Conservation (phyloP, 495 filamentous ascomycete genomes). For the Penicillium bialowiezense region DNA sequence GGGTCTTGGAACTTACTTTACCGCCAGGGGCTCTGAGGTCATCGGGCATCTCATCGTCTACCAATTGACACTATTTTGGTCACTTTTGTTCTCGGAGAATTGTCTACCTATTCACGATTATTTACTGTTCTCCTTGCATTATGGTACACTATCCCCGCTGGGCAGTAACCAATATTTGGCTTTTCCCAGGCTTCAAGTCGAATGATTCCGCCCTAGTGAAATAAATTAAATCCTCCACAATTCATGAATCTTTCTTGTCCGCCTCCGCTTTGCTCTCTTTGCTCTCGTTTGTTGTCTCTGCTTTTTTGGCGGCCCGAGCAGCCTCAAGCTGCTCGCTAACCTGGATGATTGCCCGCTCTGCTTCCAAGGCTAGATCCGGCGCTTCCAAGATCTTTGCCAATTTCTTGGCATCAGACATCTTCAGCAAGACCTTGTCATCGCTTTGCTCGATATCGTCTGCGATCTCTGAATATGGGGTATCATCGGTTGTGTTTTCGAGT, state of each 20-base stretch:
- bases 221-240: background rate
- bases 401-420: constrained; percentile 53
- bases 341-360: constrained; percentile 86
- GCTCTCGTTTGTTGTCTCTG: constrained; percentile 3
- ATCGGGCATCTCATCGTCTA: constrained; percentile 2
- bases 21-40: constrained; percentile 23
- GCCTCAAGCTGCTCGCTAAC: constrained; percentile 66
- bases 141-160: background rate
- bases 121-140: background rate
- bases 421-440: constrained; percentile 58
- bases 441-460: constrained; percentile 43
- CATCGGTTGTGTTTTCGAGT: constrained; percentile 15
- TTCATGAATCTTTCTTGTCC: constrained; percentile 28
- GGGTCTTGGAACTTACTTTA: constrained; percentile 10
- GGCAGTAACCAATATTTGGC: background rate
- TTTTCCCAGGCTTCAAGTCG: background rate
- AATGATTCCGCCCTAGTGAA: background rate
- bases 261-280: too few species aligned
- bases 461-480: constrained; percentile 30
- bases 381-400: constrained; percentile 71
- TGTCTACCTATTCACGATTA: background rate
- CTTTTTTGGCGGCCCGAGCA: constrained; percentile 34
- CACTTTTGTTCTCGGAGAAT: background rate
- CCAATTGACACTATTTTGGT: constrained; percentile 1
- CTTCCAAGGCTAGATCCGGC: constrained; percentile 81